Evolutionary conservation across 2,329 filamentous ascomycete species (phyloP), one percentile per base, ranked within the genome.

Genomic region (Aspergillus sp.): DNA sequence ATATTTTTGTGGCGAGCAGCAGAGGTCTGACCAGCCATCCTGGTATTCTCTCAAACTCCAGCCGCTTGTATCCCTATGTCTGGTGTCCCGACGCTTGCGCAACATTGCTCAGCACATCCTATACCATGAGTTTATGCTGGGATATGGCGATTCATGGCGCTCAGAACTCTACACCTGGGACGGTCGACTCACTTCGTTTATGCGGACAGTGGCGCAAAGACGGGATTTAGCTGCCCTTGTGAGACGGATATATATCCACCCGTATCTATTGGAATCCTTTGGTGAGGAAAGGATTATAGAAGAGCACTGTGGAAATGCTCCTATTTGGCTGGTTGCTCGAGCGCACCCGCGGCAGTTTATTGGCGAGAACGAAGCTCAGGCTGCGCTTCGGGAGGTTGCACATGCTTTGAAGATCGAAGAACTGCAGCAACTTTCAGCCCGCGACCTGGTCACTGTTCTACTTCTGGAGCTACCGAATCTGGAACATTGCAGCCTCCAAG

Each of bases 71-170:
- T 56, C 56, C 6, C 51, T 57, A 16, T 60, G 58, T 16, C 32
- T 59, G 33, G 54, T 56, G 7, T 64, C 61, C 8, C 60, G 45
- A 51, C 56, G 49, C 14, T 49, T 63, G 14, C 45, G 45, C 5
- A 33, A 49, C 13, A 30, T 56, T 24, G 54, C 51, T 17, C 59
- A 64, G 32, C 45, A 56, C 5, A 50, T 64, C 10, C 53, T 64
- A 6, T 57, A 63, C 47, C 57, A 58, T 33, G 57, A 60, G 30
- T 65, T 65, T 22, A 50, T 59, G 48, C 60, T 55, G 19, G 61
- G 60, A 8, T 64, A 61, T 19, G 60, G 59, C 43, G 49, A 61
- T 44, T 62, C 60, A 2, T 63, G 60, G 56, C 38, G 30, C 10
- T 63, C 59, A 19, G 26, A 22, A 3, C 7, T 47, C 2, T 64